Percentiles rank a stretch among this genome's conserved stretches.
Conservation (phyloP, 306 rosid species). For the Vachellia collinsii region DNA sequence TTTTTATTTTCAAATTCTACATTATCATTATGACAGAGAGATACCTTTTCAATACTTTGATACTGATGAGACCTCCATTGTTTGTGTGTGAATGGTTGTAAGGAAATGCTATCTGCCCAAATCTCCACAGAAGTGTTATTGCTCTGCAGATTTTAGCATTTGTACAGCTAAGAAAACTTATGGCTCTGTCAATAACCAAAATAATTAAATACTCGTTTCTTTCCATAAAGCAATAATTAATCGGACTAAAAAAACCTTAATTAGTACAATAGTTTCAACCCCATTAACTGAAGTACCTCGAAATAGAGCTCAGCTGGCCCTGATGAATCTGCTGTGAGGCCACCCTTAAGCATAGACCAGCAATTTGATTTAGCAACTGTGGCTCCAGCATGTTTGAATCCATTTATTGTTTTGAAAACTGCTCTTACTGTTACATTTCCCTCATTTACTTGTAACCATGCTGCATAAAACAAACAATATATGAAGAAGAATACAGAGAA, state of each 20-base stretch:
- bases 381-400: slow-evolving; percentile 51
- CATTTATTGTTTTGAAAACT: slow-evolving; percentile 49
- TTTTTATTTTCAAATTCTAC: neutral
- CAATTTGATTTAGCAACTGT: slow-evolving; percentile 56
- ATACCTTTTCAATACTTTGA: slow-evolving; percentile 53
- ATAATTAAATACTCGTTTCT: neutral
- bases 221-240: neutral
- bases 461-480: slow-evolving; percentile 30
- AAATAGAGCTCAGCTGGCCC: slow-evolving; percentile 67
- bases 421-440: slow-evolving; percentile 54
- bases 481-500: neutral
- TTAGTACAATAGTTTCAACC: neutral
- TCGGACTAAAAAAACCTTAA: neutral
- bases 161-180: neutral
- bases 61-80: slow-evolving; percentile 60
- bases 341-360: slow-evolving; percentile 94
- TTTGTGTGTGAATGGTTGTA: slow-evolving; percentile 55
- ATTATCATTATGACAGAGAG: neutral
- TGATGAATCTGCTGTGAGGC: slow-evolving; percentile 56
- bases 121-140: slow-evolving; percentile 48
- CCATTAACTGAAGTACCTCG: slow-evolving; percentile 46
- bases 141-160: slow-evolving; percentile 47
- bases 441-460: slow-evolving; percentile 64
- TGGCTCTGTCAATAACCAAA: neutral
- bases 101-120: slow-evolving; percentile 60